Evolutionary conservation across 2,329 filamentous ascomycete species (phyloP).

Genomic region (Pestalotiopsis sp.): DNA sequence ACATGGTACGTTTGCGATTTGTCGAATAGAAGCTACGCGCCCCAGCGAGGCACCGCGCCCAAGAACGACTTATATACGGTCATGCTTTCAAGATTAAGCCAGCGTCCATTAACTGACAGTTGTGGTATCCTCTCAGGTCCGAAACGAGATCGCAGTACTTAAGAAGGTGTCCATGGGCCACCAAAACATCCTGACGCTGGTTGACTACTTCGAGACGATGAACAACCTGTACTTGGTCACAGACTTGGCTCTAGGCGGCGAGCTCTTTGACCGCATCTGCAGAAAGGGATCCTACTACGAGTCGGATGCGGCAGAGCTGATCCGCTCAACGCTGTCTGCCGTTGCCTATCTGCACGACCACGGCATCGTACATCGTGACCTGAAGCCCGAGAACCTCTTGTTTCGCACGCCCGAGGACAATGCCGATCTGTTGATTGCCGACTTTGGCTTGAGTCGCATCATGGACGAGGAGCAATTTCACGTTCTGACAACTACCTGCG

Average conservation of each 20-base stretch:
- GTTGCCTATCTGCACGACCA: constrained; percentile 98
- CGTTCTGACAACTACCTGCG: constrained; percentile 94
- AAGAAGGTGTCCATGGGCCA: constrained; percentile 99
- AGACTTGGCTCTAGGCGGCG: constrained; percentile 91
- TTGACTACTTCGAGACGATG: constrained; percentile 99
- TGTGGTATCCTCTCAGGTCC: constrained; percentile 59
- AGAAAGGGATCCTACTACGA: constrained; percentile 99
- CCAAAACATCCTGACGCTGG: constrained; percentile 94
- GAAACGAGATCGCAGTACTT: constrained; percentile 96
- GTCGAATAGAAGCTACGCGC: constrained; percentile 1
- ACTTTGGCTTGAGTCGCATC: constrained; percentile 93
- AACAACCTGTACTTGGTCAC: constrained; percentile 99
- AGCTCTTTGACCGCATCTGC: constrained; percentile 98
- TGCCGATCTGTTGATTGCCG: constrained; percentile 92
- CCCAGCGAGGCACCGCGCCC: background rate
- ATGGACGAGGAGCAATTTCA: constrained; percentile 99
- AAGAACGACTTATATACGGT: constrained; percentile 3
- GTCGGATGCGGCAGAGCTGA: constrained; percentile 91
- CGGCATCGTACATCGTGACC: constrained; percentile 95
- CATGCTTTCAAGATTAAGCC: background rate
- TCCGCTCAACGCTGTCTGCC: constrained; percentile 92
- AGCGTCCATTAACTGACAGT: background rate
- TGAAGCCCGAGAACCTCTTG: constrained; percentile 96
- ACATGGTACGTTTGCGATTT: constrained; percentile 71
- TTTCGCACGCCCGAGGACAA: constrained; percentile 98